Conservation (phyloP, 768 basidiomycete genomes). For the Pleurotus giganteus region DNA sequence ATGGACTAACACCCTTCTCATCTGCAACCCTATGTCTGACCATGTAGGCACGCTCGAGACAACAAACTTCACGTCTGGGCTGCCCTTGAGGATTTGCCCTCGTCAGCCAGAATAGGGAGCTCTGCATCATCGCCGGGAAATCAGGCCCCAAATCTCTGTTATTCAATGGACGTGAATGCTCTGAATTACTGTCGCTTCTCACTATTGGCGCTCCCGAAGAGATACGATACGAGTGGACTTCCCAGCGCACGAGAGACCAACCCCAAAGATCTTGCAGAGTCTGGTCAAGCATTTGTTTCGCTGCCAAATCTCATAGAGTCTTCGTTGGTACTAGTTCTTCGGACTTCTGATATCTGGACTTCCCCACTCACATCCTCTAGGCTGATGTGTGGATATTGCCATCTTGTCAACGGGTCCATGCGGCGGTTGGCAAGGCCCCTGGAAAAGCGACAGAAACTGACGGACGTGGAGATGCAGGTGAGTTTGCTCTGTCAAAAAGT, state of each 20-base stretch:
- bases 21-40: conserved; percentile 7
- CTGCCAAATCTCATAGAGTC: conserved; percentile 91
- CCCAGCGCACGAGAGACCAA: neutral
- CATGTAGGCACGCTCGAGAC: conserved; percentile 74
- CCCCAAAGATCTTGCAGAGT: conserved; percentile 10
- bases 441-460: conserved; percentile 33
- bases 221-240: conserved; percentile 1
- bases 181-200: conserved; percentile 94
- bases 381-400: conserved; percentile 89
- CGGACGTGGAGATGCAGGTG: conserved; percentile 60
- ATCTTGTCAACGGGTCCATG: conserved; percentile 65
- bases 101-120: conserved; percentile 46
- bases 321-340: conserved; percentile 60
- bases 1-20: neutral
- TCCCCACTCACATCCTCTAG: conserved; percentile 35
- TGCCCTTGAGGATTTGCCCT: conserved; percentile 42
- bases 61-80: conserved; percentile 82
- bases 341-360: neutral
- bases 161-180: conserved; percentile 87
- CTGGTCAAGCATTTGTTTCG: conserved; percentile 56
- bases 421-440: conserved; percentile 68
- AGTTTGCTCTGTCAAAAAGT: conserved; percentile 6
- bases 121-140: conserved; percentile 54
- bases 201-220: conserved; percentile 36
- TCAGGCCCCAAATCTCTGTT: conserved; percentile 49